phyloP scores from a whole-genome alignment of 257 asterid genomes.

The Capsicum pubescens region DNA sequence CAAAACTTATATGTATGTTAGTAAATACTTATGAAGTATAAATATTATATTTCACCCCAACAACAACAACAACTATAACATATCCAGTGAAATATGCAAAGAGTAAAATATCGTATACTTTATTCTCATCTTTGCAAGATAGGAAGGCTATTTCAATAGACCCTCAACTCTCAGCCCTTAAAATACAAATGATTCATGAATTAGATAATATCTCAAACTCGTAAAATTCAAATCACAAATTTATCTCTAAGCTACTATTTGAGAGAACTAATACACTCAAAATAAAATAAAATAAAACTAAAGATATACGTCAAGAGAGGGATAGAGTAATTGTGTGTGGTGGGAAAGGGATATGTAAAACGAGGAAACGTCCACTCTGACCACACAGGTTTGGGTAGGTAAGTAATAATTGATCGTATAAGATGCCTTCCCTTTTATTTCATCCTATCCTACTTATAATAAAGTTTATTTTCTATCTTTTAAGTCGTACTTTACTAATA shows the following conservation, averaged over 20 bases:
- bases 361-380: slow-evolving; percentile 21
- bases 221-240: background rate
- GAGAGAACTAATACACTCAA: background rate
- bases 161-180: too few relatives aligned
- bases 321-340: background rate
- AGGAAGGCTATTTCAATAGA: background rate
- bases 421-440: background rate
- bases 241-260: background rate
- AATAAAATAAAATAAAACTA: background rate
- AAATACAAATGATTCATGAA: background rate
- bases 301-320: background rate
- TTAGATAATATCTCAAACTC: background rate
- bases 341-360: background rate
- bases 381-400: slow-evolving; percentile 15
- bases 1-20: background rate
- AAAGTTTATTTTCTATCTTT: background rate
- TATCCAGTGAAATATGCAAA: too few relatives aligned
- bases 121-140: background rate
- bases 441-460: background rate
- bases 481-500: background rate
- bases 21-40: background rate
- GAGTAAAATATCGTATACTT: too few relatives aligned
- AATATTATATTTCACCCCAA: too few relatives aligned
- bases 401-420: slow-evolving; percentile 1
- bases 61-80: too few relatives aligned